These are phyloP conservation scores for Straminergon stramineum DNA, from an alignment of 225 moss, liverwort and hornwort species.

Conservation along the genomic window DNA sequence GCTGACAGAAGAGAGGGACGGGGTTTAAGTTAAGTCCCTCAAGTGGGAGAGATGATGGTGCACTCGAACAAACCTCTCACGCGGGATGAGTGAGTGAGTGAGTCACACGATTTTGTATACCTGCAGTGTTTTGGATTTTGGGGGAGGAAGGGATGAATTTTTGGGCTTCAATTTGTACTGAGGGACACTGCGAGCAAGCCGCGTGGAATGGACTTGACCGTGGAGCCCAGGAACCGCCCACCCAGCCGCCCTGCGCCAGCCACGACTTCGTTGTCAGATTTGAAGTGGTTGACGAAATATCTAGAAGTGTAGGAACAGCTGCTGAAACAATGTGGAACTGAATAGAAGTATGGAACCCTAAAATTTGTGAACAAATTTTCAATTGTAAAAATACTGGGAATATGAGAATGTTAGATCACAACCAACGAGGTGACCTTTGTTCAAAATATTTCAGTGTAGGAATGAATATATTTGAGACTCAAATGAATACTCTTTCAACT, in stretches of 20 bases:
- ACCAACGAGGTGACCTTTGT: not conserved
- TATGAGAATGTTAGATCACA: not conserved
- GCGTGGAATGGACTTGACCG: not conserved
- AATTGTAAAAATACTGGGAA: not conserved
- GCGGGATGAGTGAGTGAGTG: not conserved
- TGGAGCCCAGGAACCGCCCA: not conserved
- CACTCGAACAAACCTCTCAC: not conserved
- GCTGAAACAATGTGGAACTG: not conserved
- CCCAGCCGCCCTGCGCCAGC: not conserved
- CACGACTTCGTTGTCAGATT: not conserved
- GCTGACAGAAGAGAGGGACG: not conserved
- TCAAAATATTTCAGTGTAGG: not conserved
- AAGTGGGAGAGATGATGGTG: not conserved
- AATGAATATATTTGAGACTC: not conserved
- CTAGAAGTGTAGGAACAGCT: not conserved
- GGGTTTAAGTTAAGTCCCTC: not conserved
- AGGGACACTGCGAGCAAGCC: not conserved
- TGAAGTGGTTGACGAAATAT: not conserved
- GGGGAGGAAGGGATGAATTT: not conserved
- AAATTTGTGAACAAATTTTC: not conserved
- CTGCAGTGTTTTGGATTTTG: not conserved
- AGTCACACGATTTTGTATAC: not conserved
- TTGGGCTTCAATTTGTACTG: not conserved
- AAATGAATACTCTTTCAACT: not conserved
- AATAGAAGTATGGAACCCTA: not conserved